Conservation (phyloP, 1,139 yeast species). For the Lodderomyces parapsilosis region DNA sequence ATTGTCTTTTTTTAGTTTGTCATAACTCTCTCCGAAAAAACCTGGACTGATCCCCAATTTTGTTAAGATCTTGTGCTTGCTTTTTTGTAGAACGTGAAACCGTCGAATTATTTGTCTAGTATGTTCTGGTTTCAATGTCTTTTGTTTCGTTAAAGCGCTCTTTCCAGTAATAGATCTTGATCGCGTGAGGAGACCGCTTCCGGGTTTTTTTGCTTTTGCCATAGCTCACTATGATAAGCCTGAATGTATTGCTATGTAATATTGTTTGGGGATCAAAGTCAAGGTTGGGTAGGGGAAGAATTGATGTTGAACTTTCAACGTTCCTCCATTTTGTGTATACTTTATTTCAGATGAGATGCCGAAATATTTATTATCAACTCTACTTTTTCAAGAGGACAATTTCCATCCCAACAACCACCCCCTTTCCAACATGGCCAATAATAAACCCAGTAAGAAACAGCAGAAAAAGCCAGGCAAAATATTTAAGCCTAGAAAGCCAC, state of each 20-base stretch:
- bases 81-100: constrained; percentile 61
- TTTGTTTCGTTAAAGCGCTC: constrained; percentile 17
- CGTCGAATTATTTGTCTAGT: constrained; percentile 68
- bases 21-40: constrained; percentile 22
- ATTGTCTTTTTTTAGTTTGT: constrained; percentile 12
- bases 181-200: constrained; percentile 23
- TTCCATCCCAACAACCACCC: too few relatives aligned
- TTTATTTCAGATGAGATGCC: constrained; percentile 7
- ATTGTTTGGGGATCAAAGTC: too few relatives aligned
- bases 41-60: constrained; percentile 20
- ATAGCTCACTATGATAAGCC: too few relatives aligned
- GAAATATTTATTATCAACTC: neutral
- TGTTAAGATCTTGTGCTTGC: constrained; percentile 37
- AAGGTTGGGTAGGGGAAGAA: too few relatives aligned
- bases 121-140: constrained; percentile 58
- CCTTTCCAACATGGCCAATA: constrained; percentile 8
- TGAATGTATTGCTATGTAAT: too few relatives aligned
- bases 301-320: too few relatives aligned
- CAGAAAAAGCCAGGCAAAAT: constrained; percentile 8
- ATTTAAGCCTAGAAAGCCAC: constrained; percentile 19
- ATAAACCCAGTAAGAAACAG: constrained; percentile 2
- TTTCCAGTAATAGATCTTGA: constrained; percentile 32
- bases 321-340: constrained; percentile 4
- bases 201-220: constrained; percentile 8
- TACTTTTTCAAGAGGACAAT: too few relatives aligned